phyloP scores from a whole-genome alignment of 1,284 basidiomycete species.

The Ceratobasidium sp. region DNA sequence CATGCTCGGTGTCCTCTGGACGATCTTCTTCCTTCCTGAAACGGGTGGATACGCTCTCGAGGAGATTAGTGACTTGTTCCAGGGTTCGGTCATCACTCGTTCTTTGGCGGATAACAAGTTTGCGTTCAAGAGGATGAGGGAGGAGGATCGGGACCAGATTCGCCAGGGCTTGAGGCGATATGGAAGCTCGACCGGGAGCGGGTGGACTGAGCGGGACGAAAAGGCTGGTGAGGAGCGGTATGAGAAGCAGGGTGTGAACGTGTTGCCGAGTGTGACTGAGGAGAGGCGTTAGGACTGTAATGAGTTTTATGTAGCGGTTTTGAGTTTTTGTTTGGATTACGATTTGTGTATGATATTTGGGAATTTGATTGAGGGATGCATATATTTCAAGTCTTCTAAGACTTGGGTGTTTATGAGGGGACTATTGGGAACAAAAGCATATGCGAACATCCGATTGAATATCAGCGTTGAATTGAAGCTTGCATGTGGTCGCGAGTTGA shows the following conservation, averaged over 20 bases:
- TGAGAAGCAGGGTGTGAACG: constrained; percentile 29
- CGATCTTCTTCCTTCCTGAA: constrained; percentile 54
- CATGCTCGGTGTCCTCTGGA: constrained; percentile 52
- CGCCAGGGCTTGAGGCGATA: constrained; percentile 36
- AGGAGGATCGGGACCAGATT: constrained; percentile 43
- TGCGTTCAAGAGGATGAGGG: constrained; percentile 49
- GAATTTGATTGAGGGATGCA: background rate
- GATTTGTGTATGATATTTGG: constrained; percentile 17
- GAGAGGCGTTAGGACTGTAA: constrained; percentile 34
- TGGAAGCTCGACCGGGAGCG: constrained; percentile 26
- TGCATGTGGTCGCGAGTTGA: too few species aligned
- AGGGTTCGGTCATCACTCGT: constrained; percentile 53
- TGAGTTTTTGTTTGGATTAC: background rate
- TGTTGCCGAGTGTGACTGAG: constrained; percentile 35
- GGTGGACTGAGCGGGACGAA: constrained; percentile 36
- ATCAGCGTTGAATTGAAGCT: too few species aligned
- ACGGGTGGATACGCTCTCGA: constrained; percentile 54
- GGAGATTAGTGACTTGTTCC: constrained; percentile 52
- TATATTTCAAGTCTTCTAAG: background rate
- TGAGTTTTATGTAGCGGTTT: background rate
- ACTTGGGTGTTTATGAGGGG: too few species aligned
- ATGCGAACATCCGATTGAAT: too few species aligned
- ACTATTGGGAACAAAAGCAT: background rate
- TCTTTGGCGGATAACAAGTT: constrained; percentile 52
- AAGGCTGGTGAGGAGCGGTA: constrained; percentile 33